Evolutionary conservation across 2,329 filamentous ascomycete genomes (phyloP).

Genomic region (Curvularia verruculosa): DNA sequence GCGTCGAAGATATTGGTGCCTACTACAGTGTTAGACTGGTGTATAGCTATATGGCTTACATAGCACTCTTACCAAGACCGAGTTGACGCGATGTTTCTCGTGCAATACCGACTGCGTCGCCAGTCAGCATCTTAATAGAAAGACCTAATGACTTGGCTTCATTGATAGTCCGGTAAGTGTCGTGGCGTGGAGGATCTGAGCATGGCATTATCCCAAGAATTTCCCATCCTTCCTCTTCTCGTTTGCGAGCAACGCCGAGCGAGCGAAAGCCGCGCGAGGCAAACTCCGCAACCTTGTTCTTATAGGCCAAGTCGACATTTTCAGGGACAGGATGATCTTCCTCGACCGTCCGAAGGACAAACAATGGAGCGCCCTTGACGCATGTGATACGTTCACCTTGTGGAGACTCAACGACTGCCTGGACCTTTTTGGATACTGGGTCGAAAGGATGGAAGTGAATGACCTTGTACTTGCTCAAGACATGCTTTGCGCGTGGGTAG

Average conservation of each 20-base stretch:
- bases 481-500: conserved; percentile 82
- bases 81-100: conserved; percentile 90
- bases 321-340: conserved; percentile 81
- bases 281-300: conserved; percentile 91
- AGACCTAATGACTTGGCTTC: conserved; percentile 87
- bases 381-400: conserved; percentile 84
- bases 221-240: conserved; percentile 80
- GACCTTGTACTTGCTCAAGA: conserved; percentile 83
- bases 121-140: conserved; percentile 95
- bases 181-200: conserved; percentile 87
- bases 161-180: conserved; percentile 87
- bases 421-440: conserved; percentile 91
- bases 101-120: conserved; percentile 91
- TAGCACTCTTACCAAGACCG: conserved; percentile 64
- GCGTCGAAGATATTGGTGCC: conserved; percentile 92
- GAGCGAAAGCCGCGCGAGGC: conserved; percentile 93
- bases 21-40: not conserved
- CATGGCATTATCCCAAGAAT: conserved; percentile 95
- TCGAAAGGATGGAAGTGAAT: conserved; percentile 88
- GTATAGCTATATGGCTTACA: not conserved
- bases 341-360: conserved; percentile 85
- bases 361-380: conserved; percentile 88
- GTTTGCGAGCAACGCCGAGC: conserved; percentile 90
- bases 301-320: conserved; percentile 80
- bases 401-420: conserved; percentile 80